Base-by-base conservation (phyloP, 2,329 filamentous ascomycete species). In the Lizonia empirigonia region DNA sequence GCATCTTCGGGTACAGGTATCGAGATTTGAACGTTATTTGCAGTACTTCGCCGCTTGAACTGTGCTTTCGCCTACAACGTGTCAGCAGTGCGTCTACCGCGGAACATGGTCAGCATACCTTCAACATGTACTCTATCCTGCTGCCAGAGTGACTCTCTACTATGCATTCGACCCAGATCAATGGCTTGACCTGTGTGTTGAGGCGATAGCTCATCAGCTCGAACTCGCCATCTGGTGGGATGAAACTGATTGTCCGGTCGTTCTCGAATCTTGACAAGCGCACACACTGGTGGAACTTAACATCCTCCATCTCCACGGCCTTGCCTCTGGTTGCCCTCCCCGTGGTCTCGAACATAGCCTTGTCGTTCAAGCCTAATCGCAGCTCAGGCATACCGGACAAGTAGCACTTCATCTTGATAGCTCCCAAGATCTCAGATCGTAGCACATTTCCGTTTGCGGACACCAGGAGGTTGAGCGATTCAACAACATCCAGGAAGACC, bases 371-470 rank as follows among this genome's bases (percentile, higher is more conserved):
- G 4, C 94, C 94, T 41, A 99, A 77, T 22, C 94, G 88, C 68
- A 99, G 77, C 77, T 99, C 94, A 9, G 94, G 94, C 94, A 99
- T 99, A 51, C 94, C 94, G 37, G 91, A 96, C 13, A 99, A 82
- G 72, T 99, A 99, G 77, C 94, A 99, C 78, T 99, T 99, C 94
- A 99, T 97, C 80, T 99, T 99, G 75, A 99, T 87, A 34, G 94
- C 92, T 47, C 94, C 94, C 19, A 99, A 81, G 65, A 99, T 99
- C 78, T 99, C 94, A 7, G 91, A 96, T 19, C 94, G 88, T 54
- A 99, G 80, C 4, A 99, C 94, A 71, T 96, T 97, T 74, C 94
- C 94, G 65, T 91, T 95, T 47, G 92, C 85, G 45, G 91, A 95
- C 16, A 99, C 94, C 16, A 99, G 85, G 27, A 99, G 85, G 76